These are phyloP conservation scores for Blastobotrys muscicola DNA, from an alignment of 805 yeast genomes.

Conservation along the genomic window DNA sequence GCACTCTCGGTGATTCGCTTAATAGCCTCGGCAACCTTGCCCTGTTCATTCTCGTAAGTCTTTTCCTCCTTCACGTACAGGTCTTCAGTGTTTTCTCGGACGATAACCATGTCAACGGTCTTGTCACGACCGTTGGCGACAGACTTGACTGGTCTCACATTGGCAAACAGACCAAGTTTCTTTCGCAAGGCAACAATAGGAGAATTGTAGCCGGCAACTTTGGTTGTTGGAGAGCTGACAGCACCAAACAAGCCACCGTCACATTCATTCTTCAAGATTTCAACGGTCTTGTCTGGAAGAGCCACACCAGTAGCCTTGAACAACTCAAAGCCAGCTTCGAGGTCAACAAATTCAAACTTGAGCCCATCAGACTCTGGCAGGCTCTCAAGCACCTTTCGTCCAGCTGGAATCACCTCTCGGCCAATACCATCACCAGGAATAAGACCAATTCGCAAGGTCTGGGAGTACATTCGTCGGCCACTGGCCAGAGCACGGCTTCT, in stretches of 20 bases:
- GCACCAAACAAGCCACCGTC: constrained; percentile 98
- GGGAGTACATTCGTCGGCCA: constrained; percentile 10
- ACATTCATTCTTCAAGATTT: constrained; percentile 64
- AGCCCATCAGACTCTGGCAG: constrained; percentile 66
- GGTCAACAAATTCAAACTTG: constrained; percentile 74
- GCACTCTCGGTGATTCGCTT: constrained; percentile 92
- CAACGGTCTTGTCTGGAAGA: constrained; percentile 86
- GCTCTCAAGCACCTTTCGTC: constrained; percentile 74
- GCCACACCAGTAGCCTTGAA: constrained; percentile 95
- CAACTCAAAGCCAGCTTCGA: constrained; percentile 90
- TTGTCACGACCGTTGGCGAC: constrained; percentile 68
- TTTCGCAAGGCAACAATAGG: constrained; percentile 98
- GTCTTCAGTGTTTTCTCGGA: constrained; percentile 98
- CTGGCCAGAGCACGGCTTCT: background rate
- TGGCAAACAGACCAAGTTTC: constrained; percentile 89
- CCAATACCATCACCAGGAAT: constrained; percentile 99
- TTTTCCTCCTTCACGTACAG: constrained; percentile 90
- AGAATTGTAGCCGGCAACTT: constrained; percentile 94
- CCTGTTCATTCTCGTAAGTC: constrained; percentile 63
- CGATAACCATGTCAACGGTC: constrained; percentile 95
- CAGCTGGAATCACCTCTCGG: constrained; percentile 93
- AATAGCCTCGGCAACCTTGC: constrained; percentile 93
- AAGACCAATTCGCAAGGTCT: constrained; percentile 30
- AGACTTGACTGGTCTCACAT: constrained; percentile 94
- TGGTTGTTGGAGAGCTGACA: constrained; percentile 84